Conservation (phyloP, 257 asterid genomes). For the Primulina eburnea region DNA sequence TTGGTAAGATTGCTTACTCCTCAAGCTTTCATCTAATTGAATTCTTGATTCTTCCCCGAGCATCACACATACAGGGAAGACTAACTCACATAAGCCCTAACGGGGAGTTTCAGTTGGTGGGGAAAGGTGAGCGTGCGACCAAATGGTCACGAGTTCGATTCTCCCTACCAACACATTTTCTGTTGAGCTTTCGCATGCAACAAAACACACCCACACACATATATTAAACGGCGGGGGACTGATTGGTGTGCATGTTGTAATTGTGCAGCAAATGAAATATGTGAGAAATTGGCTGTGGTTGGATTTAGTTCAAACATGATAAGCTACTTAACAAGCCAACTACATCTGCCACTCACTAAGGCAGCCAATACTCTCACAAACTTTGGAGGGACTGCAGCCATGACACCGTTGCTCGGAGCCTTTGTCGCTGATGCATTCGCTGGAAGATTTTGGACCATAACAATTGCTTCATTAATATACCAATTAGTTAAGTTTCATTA, state of each 20-base stretch:
- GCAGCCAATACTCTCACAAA: constrained; percentile 86
- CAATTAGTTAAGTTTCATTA: constrained; percentile 47
- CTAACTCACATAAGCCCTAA: no score
- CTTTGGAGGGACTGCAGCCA: constrained; percentile 78
- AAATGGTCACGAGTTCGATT: no score
- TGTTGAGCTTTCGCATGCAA: no score
- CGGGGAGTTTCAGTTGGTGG: no score
- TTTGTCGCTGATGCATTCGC: constrained; percentile 79
- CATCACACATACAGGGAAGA: no score
- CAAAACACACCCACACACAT: no score
- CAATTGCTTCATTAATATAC: constrained; percentile 68
- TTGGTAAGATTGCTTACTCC: constrained; percentile 43
- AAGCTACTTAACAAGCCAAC: constrained; percentile 62
- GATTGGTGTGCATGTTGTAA: not conserved
- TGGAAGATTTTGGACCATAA: constrained; percentile 85
- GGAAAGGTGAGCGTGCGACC: no score
- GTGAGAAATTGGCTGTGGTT: constrained; percentile 88
- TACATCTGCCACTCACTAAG: constrained; percentile 71
- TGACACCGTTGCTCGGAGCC: constrained; percentile 80
- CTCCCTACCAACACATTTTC: no score
- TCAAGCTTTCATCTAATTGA: no score
- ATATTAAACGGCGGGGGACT: no score
- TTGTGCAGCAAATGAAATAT: constrained; percentile 71
- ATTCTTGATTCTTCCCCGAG: not conserved
- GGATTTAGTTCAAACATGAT: constrained; percentile 77